Base-by-base conservation (phyloP, 2,329 filamentous ascomycete species). In the Daldinia eschscholtzii region DNA sequence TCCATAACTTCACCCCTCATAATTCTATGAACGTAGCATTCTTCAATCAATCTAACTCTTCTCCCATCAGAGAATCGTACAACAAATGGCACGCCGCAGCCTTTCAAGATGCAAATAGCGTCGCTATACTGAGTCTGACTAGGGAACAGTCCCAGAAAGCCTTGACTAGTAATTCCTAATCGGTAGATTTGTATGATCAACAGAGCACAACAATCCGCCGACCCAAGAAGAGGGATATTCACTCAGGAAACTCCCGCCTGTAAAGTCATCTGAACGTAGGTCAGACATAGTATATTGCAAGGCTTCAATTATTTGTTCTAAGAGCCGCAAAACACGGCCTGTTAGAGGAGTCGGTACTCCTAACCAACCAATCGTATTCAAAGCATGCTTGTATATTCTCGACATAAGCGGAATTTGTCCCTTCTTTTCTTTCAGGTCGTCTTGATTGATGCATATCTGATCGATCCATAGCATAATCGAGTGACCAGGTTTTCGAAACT, bases 11-110 rank as follows among this genome's bases (percentile, higher is more conserved):
- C 41, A 20, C 41, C 41, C 41, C 18, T 18, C 41, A 44, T 23
- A 44, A 44, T 44, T 44, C 41, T 18, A 44, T 44, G 9, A 23
- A 44, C 41, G 10, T 44, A 44, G 18, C 41, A 44, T 44, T 44
- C 41, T 20, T 18, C 18, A 20, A 44, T 12, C 41, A 44, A 44
- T 20, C 41, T 12, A 15, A 39, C 35, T 15, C 4, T 15, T 15
- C 35, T 39, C 12, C 35, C 35, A 4, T 39, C 35, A 15, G 12
- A 15, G 3, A 15, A 3, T 13, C 35, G 35, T 39, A 39, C 35
- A 1, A 39, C 35, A 39, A 39, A 39, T 4, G 35, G 35, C 35
- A 39, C 12, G 13, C 13, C 2, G 35, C 13, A 39, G 3, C 35
- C 35, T 15, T 15, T 15, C 12, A 39, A 39, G 13, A 39, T 39